phyloP scores from a whole-genome alignment of 768 basidiomycete genomes.

The Boletus tylopilopsis region DNA sequence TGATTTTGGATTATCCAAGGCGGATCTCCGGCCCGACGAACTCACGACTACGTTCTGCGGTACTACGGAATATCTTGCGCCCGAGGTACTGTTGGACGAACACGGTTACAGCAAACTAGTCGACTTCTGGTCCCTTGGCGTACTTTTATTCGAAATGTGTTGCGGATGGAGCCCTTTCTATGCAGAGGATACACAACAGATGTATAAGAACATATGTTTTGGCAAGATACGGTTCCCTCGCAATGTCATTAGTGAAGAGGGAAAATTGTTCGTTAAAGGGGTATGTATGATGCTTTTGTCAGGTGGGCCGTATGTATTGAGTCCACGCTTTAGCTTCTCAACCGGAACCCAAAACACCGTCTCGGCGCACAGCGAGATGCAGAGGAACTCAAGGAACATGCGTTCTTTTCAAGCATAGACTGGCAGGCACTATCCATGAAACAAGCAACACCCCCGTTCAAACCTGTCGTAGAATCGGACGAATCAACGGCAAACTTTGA shows the following conservation, averaged over 20 bases:
- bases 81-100: slow-evolving; percentile 97
- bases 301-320: slow-evolving; percentile 12
- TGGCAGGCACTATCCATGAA: slow-evolving; percentile 85
- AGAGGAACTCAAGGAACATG: slow-evolving; percentile 91
- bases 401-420: slow-evolving; percentile 90
- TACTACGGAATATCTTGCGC: slow-evolving; percentile 97
- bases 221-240: slow-evolving; percentile 98
- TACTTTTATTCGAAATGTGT: slow-evolving; percentile 98
- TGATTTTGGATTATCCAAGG: slow-evolving; percentile 97
- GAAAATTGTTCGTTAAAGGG: slow-evolving; percentile 98
- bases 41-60: slow-evolving; percentile 99
- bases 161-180: slow-evolving; percentile 99
- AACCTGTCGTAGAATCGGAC: slow-evolving; percentile 96
- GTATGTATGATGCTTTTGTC: slow-evolving; percentile 49
- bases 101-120: slow-evolving; percentile 98
- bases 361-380: slow-evolving; percentile 89
- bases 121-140: slow-evolving; percentile 97
- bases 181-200: slow-evolving; percentile 98
- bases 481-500: slow-evolving; percentile 99
- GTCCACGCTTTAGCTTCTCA: slow-evolving; percentile 66
- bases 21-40: slow-evolving; percentile 88
- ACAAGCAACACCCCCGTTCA: slow-evolving; percentile 95
- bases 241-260: slow-evolving; percentile 95
- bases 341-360: slow-evolving; percentile 97
- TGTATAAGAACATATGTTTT: slow-evolving; percentile 99